A percentile compares a stretch with the other conserved stretches of the same genome.
phyloP scores from a whole-genome alignment of 2,329 filamentous ascomycete genomes.

The Fusarium sp. region DNA sequence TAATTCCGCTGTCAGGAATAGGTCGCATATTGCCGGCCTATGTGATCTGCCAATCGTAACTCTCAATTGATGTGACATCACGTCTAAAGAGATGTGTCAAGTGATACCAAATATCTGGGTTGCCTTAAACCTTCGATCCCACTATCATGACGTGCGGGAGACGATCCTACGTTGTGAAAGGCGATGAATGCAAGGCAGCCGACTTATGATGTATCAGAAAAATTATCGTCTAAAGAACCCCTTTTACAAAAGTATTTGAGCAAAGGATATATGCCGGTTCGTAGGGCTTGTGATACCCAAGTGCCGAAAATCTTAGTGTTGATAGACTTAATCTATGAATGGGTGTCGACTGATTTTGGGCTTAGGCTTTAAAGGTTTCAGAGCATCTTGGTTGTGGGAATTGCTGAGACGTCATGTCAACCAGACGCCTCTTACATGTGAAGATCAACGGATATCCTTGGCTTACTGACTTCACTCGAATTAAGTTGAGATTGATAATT shows the following conservation, averaged over 20 bases:
- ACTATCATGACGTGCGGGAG: conserved; percentile 26
- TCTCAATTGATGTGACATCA: conserved; percentile 33
- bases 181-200: conserved; percentile 15
- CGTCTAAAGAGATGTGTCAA: conserved; percentile 24
- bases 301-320: conserved; percentile 3
- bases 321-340: conserved; percentile 10
- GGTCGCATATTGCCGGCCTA: conserved; percentile 33
- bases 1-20: conserved; percentile 27
- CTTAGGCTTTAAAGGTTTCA: conserved; percentile 14
- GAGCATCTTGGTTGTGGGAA: neutral
- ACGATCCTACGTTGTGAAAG: conserved; percentile 26
- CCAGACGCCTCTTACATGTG: conserved; percentile 25
- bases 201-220: conserved; percentile 38
- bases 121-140: conserved; percentile 29
- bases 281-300: conserved; percentile 2
- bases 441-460: neutral
- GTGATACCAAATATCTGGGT: conserved; percentile 32
- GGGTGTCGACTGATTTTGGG: neutral
- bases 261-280: conserved; percentile 1
- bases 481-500: neutral
- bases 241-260: conserved; percentile 11
- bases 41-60: conserved; percentile 24
- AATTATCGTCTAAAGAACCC: neutral
- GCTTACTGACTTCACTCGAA: neutral
- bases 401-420: conserved; percentile 6